Base-by-base conservation (phyloP, 176 grass and related monocot species). In the Oropetium thomaeum region DNA sequence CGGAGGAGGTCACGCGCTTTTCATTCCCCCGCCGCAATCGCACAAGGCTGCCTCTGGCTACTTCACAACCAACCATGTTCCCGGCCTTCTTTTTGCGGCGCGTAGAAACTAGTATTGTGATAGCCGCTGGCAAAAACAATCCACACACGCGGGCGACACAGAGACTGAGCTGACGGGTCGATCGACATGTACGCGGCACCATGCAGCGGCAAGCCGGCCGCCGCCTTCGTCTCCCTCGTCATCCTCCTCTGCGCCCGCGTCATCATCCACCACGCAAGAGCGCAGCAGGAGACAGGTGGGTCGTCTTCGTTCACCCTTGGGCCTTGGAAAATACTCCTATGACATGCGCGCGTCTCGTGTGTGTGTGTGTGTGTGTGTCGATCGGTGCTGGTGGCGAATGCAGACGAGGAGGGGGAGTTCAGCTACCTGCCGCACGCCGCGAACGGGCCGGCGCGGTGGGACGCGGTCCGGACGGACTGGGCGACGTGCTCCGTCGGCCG, bases 401-500 rank as follows among this genome's bases (percentile, higher is more conserved):
- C 28, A 75, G 92, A 87, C 19, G 41, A 71, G 11, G 83, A 92
- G 82, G 17, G 0, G n/a, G 82, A 81, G 10, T 97, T 97, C 81
- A 84, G 82, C 83, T 93, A 97, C 47, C 1, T 23, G 20, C 51
- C 35, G 0, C 79, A 64, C 8, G 75, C 69, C 26, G 82, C 80
- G 43, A 47, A 62, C 10, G 90, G 90, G 22, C 93, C 90, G n/a
- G 35, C 89, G 48, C 58, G 65, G 67, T 97, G 90, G 90, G 93
- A 84, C 3, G 19, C 29, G 20, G n/a, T 97, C 26, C 80, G 79
- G 47, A 1, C 33, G 30, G 85, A 90, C 8, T 97, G 90, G 92
- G 77, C 76, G 0, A 22, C 47, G 4, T 97, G 93, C 59, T 70
- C 76, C 25, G 59, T 33, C 4, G 93, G 90, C 49, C 58, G 28